Percentiles rank a stretch among this genome's conserved stretches.
phyloP scores from a whole-genome alignment of 1,284 basidiomycete species.

The Pseudozyma sp. region DNA sequence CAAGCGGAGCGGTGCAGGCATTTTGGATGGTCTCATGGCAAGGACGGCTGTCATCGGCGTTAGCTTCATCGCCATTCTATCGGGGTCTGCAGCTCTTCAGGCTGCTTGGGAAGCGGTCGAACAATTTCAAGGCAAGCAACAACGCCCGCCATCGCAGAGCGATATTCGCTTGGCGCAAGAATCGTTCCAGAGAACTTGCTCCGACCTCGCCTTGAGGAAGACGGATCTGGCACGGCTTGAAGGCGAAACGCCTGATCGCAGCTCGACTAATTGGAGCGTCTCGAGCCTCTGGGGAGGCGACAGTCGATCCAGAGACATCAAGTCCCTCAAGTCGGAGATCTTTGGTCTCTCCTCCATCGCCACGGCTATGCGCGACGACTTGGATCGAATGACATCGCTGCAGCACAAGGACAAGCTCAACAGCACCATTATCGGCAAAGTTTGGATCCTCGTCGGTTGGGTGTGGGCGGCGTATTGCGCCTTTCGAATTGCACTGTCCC shows the following conservation, averaged over 20 bases:
- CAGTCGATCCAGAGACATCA: slow-evolving; percentile 54
- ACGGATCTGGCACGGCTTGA: slow-evolving; percentile 48
- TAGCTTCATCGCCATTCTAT: slow-evolving; percentile 69
- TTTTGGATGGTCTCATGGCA: slow-evolving; percentile 51
- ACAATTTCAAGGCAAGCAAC: slow-evolving; percentile 41
- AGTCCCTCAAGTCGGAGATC: slow-evolving; percentile 68
- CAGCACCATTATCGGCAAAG: slow-evolving; percentile 64
- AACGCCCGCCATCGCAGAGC: slow-evolving; percentile 27
- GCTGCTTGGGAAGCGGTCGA: slow-evolving; percentile 70
- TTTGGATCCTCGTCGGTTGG: slow-evolving; percentile 67
- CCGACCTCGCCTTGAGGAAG: slow-evolving; percentile 49
- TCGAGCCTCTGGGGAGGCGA: slow-evolving; percentile 37
- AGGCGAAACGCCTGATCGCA: slow-evolving; percentile 14
- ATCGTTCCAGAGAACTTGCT: slow-evolving; percentile 49
- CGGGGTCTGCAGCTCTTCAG: slow-evolving; percentile 69
- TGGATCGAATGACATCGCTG: slow-evolving; percentile 62
- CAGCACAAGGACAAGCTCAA: slow-evolving; percentile 66
- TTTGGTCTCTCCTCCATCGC: slow-evolving; percentile 69
- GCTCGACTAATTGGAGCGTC: slow-evolving; percentile 21
- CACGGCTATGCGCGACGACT: slow-evolving; percentile 68
- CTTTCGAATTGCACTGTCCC: slow-evolving; percentile 42
- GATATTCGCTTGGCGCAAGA: slow-evolving; percentile 40
- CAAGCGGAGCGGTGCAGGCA: slow-evolving; percentile 18
- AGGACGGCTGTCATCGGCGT: slow-evolving; percentile 70
- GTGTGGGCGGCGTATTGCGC: slow-evolving; percentile 69